Percentiles rank a stretch among this genome's conserved stretches.
Evolutionary conservation across 2,329 filamentous ascomycete genomes (phyloP).

Genomic region (Penicillium sp.): DNA sequence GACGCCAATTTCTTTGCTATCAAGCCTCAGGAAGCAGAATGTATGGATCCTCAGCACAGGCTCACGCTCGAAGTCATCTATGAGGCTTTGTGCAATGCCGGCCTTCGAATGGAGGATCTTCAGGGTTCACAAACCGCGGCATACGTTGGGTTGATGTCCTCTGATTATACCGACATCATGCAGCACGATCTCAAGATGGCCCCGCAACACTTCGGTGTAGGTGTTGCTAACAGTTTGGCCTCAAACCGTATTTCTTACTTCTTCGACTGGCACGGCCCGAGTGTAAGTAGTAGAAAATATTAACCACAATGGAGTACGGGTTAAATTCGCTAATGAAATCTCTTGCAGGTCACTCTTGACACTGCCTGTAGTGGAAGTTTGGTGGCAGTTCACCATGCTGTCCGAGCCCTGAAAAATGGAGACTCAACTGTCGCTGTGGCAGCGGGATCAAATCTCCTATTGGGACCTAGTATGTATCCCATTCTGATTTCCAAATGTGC

Average conservation of each 20-base stretch:
- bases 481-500: slow-evolving; percentile 19
- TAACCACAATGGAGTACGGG: no score
- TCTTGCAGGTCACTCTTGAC: no score
- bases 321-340: no score
- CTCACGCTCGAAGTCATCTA: slow-evolving; percentile 30
- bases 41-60: slow-evolving; percentile 19
- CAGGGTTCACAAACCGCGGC: slow-evolving; percentile 22
- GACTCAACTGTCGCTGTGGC: slow-evolving; percentile 24
- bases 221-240: no score
- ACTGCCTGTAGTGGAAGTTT: slow-evolving; percentile 46
- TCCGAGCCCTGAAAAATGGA: slow-evolving; percentile 24
- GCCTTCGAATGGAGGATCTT: slow-evolving; percentile 17
- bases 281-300: no score
- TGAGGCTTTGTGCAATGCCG: slow-evolving; percentile 29
- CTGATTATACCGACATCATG: no score
- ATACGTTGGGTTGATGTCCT: no score
- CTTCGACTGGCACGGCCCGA: no score
- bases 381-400: slow-evolving; percentile 32
- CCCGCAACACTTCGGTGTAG: no score
- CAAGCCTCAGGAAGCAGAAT: not conserved
- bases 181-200: no score
- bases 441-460: slow-evolving; percentile 21
- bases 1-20: slow-evolving; percentile 25
- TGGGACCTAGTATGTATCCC: slow-evolving; percentile 23
- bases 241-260: no score